Conservation (phyloP, 768 basidiomycete genomes). For the Naganishia vishniacii region DNA sequence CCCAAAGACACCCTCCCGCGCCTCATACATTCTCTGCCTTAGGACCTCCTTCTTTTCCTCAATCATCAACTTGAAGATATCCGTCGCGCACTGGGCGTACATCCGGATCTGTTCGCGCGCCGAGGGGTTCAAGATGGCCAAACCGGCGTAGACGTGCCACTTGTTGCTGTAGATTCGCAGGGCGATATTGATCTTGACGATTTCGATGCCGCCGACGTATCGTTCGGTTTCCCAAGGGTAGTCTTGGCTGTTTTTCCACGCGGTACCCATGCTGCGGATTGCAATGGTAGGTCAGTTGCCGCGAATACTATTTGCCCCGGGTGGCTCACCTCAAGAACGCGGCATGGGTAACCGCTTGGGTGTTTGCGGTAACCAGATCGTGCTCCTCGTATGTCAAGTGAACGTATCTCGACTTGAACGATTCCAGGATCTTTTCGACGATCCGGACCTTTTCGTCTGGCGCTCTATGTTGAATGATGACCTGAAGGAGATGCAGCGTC, state of each 20-base stretch:
- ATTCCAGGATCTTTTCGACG: conserved; percentile 75
- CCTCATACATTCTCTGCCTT: conserved; percentile 66
- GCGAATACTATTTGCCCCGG: no score
- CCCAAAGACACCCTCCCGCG: conserved; percentile 70
- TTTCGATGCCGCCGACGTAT: conserved; percentile 95
- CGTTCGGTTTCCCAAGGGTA: conserved; percentile 93
- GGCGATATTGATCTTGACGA: conserved; percentile 93
- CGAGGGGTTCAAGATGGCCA: conserved; percentile 93
- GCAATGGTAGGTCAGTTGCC: no score
- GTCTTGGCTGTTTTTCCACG: conserved; percentile 68
- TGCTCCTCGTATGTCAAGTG: conserved; percentile 95
- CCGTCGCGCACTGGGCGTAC: conserved; percentile 75
- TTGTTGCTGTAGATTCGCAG: conserved; percentile 93
- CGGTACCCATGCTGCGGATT: conserved; percentile 82
- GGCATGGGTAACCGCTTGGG: conserved; percentile 95
- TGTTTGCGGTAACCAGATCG: conserved; percentile 92
- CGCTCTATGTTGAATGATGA: conserved; percentile 80
- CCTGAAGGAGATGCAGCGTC: conserved; percentile 54
- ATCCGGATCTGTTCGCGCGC: conserved; percentile 85
- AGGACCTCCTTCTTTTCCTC: conserved; percentile 56
- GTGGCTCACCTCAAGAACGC: conserved; percentile 80
- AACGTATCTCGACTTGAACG: conserved; percentile 77
- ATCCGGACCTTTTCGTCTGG: conserved; percentile 64
- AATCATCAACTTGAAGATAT: conserved; percentile 94
- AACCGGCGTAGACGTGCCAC: conserved; percentile 98